Conservation (phyloP, 192 early-diverging fungal species). For the Glomus cerebriforme region DNA sequence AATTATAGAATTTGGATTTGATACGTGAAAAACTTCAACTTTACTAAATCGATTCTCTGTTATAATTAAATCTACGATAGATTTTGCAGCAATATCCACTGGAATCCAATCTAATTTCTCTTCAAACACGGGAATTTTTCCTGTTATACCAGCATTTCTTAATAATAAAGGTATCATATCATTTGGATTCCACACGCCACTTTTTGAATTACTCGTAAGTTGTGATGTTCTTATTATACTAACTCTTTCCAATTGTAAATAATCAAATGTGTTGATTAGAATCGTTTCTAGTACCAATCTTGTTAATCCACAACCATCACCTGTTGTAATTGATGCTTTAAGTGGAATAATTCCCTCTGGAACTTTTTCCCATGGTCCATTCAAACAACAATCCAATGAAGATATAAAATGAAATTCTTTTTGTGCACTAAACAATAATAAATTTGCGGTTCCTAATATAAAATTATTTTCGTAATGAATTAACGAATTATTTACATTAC, state of each 20-base stretch:
- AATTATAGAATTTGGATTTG: constrained; percentile 1
- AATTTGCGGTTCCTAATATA: constrained; percentile 6
- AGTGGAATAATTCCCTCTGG: constrained; percentile 14
- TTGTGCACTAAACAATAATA: constrained; percentile 17
- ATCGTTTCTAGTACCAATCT: constrained; percentile 2
- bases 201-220: neutral
- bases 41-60: too few relatives aligned
- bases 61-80: constrained; percentile 4
- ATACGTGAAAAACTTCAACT: constrained; percentile 8
- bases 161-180: constrained; percentile 3
- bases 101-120: constrained; percentile 13
- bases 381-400: neutral
- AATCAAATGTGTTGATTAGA: constrained; percentile 10
- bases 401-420: constrained; percentile 21
- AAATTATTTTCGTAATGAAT: neutral
- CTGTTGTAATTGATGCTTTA: neutral
- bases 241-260: neutral
- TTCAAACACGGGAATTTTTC: neutral
- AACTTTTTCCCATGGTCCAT: constrained; percentile 4
- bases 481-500: neutral
- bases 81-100: constrained; percentile 7
- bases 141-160: constrained; percentile 4
- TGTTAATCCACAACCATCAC: neutral
- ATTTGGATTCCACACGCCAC: constrained; percentile 9
- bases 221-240: neutral